phyloP scores from a whole-genome alignment of 371 early-diverging fungal genomes.

The Actinomortierella wolfii region DNA sequence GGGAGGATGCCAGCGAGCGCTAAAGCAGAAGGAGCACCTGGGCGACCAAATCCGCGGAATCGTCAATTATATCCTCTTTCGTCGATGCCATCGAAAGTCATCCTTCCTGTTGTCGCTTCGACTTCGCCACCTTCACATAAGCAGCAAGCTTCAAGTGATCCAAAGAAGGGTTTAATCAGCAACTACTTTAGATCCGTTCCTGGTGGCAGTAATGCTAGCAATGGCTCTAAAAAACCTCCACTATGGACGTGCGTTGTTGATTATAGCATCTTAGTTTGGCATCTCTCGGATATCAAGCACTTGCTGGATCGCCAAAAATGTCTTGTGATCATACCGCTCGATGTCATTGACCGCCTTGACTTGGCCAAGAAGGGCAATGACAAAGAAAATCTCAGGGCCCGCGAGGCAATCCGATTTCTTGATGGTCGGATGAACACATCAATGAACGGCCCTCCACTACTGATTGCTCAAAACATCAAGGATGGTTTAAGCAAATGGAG shows the following conservation, averaged over 20 bases:
- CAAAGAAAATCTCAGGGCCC: conserved; percentile 63
- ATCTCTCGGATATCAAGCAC: conserved; percentile 24
- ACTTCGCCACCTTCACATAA: conserved; percentile 2
- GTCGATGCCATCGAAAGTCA: no score
- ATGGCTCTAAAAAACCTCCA: neutral
- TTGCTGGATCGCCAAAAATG: conserved; percentile 34
- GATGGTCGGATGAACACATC: conserved; percentile 58
- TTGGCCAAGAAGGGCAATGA: conserved; percentile 70
- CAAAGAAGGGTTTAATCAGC: neutral
- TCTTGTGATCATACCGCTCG: conserved; percentile 21
- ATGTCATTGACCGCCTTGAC: conserved; percentile 73
- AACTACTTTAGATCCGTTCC: no score
- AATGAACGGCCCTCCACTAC: conserved; percentile 26
- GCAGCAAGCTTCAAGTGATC: neutral
- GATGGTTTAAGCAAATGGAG: conserved; percentile 37
- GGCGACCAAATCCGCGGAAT: no score
- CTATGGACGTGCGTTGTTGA: conserved; percentile 38
- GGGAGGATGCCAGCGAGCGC: no score
- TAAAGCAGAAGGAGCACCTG: no score
- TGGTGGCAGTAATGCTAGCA: no score
- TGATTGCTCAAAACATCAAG: conserved; percentile 33
- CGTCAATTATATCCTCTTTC: no score
- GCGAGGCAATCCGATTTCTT: conserved; percentile 79
- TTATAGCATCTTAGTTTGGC: conserved; percentile 35
- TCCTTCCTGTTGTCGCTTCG: neutral